These are phyloP conservation scores for Purpureocillium lavendulum DNA, from an alignment of 2,329 filamentous ascomycete species.

Conservation along the genomic window DNA sequence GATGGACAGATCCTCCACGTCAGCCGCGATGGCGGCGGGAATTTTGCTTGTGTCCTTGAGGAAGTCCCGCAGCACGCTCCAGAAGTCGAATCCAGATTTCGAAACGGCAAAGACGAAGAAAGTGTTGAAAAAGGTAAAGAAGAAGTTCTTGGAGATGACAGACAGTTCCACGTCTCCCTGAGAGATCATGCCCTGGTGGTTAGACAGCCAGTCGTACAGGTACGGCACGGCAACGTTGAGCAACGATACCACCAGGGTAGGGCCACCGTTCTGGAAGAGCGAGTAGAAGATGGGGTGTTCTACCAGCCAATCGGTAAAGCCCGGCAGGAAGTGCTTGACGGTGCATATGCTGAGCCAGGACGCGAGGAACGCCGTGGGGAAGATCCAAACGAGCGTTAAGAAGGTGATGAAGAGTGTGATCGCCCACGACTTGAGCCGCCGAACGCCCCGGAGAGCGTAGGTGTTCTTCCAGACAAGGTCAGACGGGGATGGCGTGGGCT, in stretches of 20 bases:
- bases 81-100: slow-evolving; percentile 71
- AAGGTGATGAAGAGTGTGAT: slow-evolving; percentile 78
- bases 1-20: slow-evolving; percentile 63
- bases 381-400: slow-evolving; percentile 81
- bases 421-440: slow-evolving; percentile 72
- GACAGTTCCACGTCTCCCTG: slow-evolving; percentile 92
- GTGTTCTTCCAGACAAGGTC: slow-evolving; percentile 97
- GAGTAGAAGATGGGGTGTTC: slow-evolving; percentile 63
- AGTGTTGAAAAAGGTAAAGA: slow-evolving; percentile 98
- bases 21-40: slow-evolving; percentile 64
- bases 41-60: slow-evolving; percentile 74
- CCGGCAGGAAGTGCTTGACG: slow-evolving; percentile 64
- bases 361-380: slow-evolving; percentile 72
- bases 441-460: slow-evolving; percentile 65
- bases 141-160: slow-evolving; percentile 96
- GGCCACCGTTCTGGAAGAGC: slow-evolving; percentile 78
- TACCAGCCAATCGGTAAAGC: slow-evolving; percentile 58
- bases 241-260: slow-evolving; percentile 76
- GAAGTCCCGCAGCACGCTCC: slow-evolving; percentile 61
- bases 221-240: slow-evolving; percentile 88
- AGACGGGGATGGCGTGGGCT: slow-evolving; percentile 76
- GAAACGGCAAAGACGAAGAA: slow-evolving; percentile 92
- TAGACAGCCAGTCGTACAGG: slow-evolving; percentile 87
- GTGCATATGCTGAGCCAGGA: slow-evolving; percentile 73
- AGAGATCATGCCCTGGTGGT: slow-evolving; percentile 89